Conservation (phyloP, 2,329 filamentous ascomycete genomes). For the Claviceps sp. region DNA sequence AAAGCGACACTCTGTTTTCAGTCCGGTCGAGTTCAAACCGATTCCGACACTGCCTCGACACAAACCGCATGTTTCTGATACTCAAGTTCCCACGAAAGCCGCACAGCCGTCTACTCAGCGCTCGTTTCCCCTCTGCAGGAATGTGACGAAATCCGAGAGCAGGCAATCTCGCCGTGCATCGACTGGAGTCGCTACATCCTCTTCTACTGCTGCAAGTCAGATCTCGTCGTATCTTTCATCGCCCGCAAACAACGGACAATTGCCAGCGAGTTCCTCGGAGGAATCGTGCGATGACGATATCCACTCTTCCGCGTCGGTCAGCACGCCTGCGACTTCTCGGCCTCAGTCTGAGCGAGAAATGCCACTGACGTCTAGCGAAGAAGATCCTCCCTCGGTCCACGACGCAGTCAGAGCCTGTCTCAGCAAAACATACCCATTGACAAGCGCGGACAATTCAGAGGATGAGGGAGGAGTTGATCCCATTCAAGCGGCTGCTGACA, state of each 20-base stretch:
- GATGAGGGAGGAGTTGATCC: constrained; percentile 4
- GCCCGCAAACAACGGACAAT: constrained; percentile 1
- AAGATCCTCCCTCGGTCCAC: constrained; percentile 1
- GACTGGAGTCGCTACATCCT: neutral
- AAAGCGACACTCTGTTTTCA: constrained; percentile 12
- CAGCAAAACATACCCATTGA: constrained; percentile 1
- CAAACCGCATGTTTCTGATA: neutral
- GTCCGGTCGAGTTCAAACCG: constrained; percentile 3
- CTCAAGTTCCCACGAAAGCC: neutral
- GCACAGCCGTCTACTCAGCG: neutral
- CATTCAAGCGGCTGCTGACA: constrained; percentile 10
- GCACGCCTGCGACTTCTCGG: constrained; percentile 27
- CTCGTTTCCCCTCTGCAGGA: constrained; percentile 1
- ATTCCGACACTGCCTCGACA: neutral
- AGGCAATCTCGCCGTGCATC: neutral
- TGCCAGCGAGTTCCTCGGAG: constrained; percentile 19
- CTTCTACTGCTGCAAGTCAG: neutral
- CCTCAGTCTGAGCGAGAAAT: constrained; percentile 26
- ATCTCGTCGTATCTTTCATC: neutral
- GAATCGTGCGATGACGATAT: constrained; percentile 26
- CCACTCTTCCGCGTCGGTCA: constrained; percentile 20
- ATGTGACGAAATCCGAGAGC: neutral
- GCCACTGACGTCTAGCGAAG: constrained; percentile 8
- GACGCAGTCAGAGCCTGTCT: neutral
- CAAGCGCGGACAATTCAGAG: constrained; percentile 3